Evolutionary conservation across 352 stramenopile genomes (phyloP).

Genomic region (Pythium rishiriense): DNA sequence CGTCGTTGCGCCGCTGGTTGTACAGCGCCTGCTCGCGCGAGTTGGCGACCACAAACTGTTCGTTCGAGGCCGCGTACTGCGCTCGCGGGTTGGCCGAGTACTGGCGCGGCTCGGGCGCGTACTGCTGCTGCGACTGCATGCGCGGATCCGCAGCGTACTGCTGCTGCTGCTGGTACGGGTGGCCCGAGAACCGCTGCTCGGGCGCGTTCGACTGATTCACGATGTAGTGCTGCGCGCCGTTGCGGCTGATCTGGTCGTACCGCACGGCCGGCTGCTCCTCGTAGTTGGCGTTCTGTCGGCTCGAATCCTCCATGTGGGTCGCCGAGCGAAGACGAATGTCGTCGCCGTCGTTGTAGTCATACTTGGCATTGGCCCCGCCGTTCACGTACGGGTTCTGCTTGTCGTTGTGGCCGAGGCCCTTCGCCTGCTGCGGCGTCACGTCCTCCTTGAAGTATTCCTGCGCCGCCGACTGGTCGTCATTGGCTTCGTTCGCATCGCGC

Average conservation of each 20-base stretch:
- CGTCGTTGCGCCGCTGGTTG: constrained; percentile 33
- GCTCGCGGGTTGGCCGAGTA: constrained; percentile 13
- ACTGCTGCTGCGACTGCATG: constrained; percentile 13
- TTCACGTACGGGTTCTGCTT: constrained; percentile 32
- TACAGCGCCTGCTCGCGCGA: constrained; percentile 29
- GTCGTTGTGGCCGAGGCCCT: constrained; percentile 4
- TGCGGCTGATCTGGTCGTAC: constrained; percentile 28
- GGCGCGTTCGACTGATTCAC: constrained; percentile 17
- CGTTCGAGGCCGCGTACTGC: constrained; percentile 16
- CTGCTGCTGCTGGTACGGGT: constrained; percentile 12
- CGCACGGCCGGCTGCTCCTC: constrained; percentile 6
- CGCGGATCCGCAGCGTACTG: constrained; percentile 4
- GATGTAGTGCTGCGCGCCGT: constrained; percentile 34
- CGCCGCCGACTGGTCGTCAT: constrained; percentile 25
- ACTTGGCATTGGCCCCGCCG: constrained; percentile 17
- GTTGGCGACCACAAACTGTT: constrained; percentile 22
- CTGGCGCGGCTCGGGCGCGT: constrained; percentile 11
- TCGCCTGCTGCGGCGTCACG: constrained; percentile 14
- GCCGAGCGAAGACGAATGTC: constrained; percentile 33
- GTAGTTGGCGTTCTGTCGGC: constrained; percentile 4
- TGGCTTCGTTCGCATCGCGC: constrained; percentile 28
- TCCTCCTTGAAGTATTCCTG: constrained; percentile 38
- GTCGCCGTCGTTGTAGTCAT: constrained; percentile 33
- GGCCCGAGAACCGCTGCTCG: constrained; percentile 21
- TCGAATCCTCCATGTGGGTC: constrained; percentile 27